Evolutionary conservation across 805 yeast species (phyloP).

Genomic region (Kodamaea kaohsiungensis): DNA sequence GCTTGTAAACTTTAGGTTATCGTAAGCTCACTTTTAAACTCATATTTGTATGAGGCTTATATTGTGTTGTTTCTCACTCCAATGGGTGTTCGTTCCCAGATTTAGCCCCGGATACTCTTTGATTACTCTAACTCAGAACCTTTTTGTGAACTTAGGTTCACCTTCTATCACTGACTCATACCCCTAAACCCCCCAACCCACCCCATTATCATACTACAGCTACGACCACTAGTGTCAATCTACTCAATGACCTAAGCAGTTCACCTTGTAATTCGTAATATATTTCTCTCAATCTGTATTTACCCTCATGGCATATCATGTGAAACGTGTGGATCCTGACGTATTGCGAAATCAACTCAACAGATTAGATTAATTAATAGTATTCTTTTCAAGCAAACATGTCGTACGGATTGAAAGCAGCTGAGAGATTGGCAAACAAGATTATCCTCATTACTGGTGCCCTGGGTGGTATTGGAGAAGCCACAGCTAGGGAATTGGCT

Average conservation of each 20-base stretch:
- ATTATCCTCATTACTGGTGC: constrained; percentile 92
- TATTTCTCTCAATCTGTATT: background rate
- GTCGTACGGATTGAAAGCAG: constrained; percentile 75
- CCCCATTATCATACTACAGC: background rate
- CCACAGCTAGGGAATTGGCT: constrained; percentile 87
- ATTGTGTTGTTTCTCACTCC: no score
- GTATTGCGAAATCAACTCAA: background rate
- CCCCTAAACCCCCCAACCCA: background rate
- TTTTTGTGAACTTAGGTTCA: background rate
- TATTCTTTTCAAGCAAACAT: constrained; percentile 23
- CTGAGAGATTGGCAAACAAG: constrained; percentile 78
- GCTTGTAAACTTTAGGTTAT: no score
- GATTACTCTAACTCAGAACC: background rate
- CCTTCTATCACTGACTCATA: background rate
- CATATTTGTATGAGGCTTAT: no score
- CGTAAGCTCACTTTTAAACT: no score
- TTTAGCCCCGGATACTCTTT: background rate
- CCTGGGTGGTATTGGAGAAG: constrained; percentile 91
- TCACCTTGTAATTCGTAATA: no score
- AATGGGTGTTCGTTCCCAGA: no score
- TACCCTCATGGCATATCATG: background rate
- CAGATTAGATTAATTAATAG: background rate
- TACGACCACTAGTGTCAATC: no score
- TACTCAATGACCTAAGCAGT: no score
- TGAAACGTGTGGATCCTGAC: background rate